Conservation (phyloP, 2,329 filamentous ascomycete species). For the Cordyceps cateniannulata region DNA sequence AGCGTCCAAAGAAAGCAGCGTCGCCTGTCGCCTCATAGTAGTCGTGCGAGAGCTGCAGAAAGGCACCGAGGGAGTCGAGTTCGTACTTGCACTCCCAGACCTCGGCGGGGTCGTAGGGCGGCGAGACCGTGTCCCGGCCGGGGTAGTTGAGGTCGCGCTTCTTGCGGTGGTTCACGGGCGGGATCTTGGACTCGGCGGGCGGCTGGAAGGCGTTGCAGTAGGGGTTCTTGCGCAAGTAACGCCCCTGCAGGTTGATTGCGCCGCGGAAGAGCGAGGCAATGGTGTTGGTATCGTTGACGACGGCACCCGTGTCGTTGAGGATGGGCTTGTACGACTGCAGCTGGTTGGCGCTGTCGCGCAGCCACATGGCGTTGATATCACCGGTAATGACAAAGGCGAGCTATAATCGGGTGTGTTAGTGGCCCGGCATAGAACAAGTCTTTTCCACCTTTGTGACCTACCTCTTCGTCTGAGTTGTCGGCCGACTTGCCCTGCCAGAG, state of each 20-base stretch:
- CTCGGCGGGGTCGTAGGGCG: slow-evolving; percentile 57
- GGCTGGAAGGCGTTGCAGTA: slow-evolving; percentile 96
- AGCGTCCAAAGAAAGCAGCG: slow-evolving; percentile 63
- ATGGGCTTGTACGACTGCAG: slow-evolving; percentile 67
- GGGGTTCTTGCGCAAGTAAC: slow-evolving; percentile 63
- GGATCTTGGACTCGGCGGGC: slow-evolving; percentile 57
- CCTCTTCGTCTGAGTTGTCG: slow-evolving; percentile 54
- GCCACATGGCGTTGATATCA: slow-evolving; percentile 89
- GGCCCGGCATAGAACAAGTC: not conserved
- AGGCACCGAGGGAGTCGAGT: slow-evolving; percentile 82
- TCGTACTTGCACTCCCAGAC: slow-evolving; percentile 98
- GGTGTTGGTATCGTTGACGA: slow-evolving; percentile 28
- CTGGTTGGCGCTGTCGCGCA: slow-evolving; percentile 80
- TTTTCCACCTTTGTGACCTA: slow-evolving; percentile 14
- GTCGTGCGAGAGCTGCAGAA: slow-evolving; percentile 73
- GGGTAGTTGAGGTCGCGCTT: not conserved
- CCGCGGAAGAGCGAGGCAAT: slow-evolving; percentile 66
- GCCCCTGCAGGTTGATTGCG: slow-evolving; percentile 68
- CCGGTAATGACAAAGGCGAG: slow-evolving; percentile 80
- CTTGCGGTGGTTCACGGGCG: slow-evolving; percentile 21
- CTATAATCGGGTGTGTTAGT: slow-evolving; percentile 19
- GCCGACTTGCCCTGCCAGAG: slow-evolving; percentile 58
- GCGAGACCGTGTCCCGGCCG: slow-evolving; percentile 47
- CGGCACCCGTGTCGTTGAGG: slow-evolving; percentile 42
- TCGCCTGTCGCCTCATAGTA: slow-evolving; percentile 72